These are phyloP conservation scores for Kluyveromyces nonfermentans DNA, from an alignment of 805 yeast genomes.

Conservation along the genomic window DNA sequence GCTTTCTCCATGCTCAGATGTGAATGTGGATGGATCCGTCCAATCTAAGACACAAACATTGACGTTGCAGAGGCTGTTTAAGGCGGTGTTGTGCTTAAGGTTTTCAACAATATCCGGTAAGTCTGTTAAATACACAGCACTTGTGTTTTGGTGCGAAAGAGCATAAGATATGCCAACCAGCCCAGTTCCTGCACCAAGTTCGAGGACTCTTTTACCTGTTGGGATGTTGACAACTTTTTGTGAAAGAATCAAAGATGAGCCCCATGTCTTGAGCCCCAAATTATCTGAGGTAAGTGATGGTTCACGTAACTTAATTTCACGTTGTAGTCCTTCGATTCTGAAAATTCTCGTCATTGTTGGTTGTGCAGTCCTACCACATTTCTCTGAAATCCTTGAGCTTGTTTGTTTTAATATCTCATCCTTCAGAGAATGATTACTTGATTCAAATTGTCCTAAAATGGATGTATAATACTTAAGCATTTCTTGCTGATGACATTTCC, in stretches of 20 bases:
- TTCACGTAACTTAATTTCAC: slow-evolving; percentile 42
- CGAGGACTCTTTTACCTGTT: slow-evolving; percentile 36
- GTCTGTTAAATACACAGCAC: slow-evolving; percentile 59
- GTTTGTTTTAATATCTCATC: slow-evolving; percentile 44
- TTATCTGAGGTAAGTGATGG: slow-evolving; percentile 84
- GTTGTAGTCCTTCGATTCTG: slow-evolving; percentile 32
- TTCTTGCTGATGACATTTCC: slow-evolving; percentile 36
- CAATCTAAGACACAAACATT: slow-evolving; percentile 62
- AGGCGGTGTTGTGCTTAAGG: slow-evolving; percentile 24
- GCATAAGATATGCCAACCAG: slow-evolving; percentile 67
- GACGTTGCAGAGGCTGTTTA: slow-evolving; percentile 14
- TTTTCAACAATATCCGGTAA: slow-evolving; percentile 69
- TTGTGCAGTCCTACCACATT: slow-evolving; percentile 76
- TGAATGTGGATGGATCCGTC: slow-evolving; percentile 46
- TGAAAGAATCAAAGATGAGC: slow-evolving; percentile 70
- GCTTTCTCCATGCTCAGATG: slow-evolving; percentile 20
- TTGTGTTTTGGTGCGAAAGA: slow-evolving; percentile 29
- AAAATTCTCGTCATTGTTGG: slow-evolving; percentile 62
- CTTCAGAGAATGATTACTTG: slow-evolving; percentile 30
- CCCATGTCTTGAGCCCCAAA: slow-evolving; percentile 94
- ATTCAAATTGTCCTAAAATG: slow-evolving; percentile 27
- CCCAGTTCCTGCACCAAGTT: slow-evolving; percentile 96
- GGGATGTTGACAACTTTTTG: slow-evolving; percentile 30
- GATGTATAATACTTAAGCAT: slow-evolving; percentile 35
- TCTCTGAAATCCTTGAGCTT: slow-evolving; percentile 61